phyloP scores from a whole-genome alignment of 768 basidiomycete genomes.

The Symmetrospora coprosmae region DNA sequence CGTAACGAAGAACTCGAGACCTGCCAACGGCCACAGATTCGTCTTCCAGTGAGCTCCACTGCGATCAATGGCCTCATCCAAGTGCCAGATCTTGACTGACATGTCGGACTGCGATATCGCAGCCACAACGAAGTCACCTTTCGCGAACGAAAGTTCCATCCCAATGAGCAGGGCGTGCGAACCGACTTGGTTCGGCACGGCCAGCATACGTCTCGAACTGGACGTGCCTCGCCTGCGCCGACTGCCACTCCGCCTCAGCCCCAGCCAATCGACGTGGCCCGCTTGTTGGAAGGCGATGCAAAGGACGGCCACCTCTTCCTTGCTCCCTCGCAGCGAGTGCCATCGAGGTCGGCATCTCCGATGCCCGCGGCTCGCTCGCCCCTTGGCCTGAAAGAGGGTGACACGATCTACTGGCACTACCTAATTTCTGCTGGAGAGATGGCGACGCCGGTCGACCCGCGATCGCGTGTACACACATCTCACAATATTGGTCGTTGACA shows the following conservation, averaged over 20 bases:
- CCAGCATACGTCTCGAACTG: too few species aligned
- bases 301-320: too few species aligned
- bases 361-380: too few species aligned
- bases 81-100: not conserved
- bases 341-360: too few species aligned
- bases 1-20: conserved; percentile 40
- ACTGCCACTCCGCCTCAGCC: too few species aligned
- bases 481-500: not conserved
- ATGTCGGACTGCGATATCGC: too few species aligned
- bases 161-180: not conserved
- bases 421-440: conserved; percentile 27
- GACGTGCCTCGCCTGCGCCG: too few species aligned
- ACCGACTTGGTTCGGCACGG: not conserved
- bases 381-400: conserved; percentile 18
- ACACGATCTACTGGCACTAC: conserved; percentile 31
- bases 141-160: conserved; percentile 24
- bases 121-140: conserved; percentile 27
- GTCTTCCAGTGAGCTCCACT: conserved; percentile 56
- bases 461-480: not conserved
- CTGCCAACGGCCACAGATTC: conserved; percentile 71
- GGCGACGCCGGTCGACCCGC: conserved; percentile 20
- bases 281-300: too few species aligned
- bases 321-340: too few species aligned
- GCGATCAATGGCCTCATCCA: not conserved
- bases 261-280: too few species aligned